Percentiles rank a stretch among this genome's conserved stretches.
These are phyloP conservation scores for Zasmidium cellare DNA, from an alignment of 2,329 filamentous ascomycete species.

Conservation along the genomic window DNA sequence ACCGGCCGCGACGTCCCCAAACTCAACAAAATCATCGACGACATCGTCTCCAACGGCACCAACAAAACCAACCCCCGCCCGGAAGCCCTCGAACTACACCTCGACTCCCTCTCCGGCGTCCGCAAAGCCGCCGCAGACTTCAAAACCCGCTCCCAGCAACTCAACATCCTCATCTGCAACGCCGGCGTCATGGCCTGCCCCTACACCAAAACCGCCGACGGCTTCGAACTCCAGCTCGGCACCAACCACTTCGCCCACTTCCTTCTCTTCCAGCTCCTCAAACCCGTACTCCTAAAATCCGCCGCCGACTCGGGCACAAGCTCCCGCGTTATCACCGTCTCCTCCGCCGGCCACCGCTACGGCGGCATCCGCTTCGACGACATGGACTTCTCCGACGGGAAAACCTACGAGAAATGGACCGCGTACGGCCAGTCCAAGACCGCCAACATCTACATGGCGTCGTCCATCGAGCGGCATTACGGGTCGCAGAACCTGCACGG, in stretches of 20 bases:
- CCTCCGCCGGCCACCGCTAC: constrained; percentile 45
- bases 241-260: constrained; percentile 54
- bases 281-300: constrained; percentile 41
- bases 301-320: constrained; percentile 41
- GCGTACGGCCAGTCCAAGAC: constrained; percentile 54
- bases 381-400: constrained; percentile 36
- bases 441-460: constrained; percentile 54
- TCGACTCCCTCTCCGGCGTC: constrained; percentile 36
- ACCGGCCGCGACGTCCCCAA: constrained; percentile 47
- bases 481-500: constrained; percentile 47
- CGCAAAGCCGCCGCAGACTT: constrained; percentile 36
- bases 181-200: constrained; percentile 43
- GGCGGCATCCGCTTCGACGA: constrained; percentile 40
- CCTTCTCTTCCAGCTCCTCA: constrained; percentile 54
- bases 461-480: constrained; percentile 53
- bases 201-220: constrained; percentile 39
- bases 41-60: constrained; percentile 26
- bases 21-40: constrained; percentile 34
- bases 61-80: constrained; percentile 22
- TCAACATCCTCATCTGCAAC: constrained; percentile 38
- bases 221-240: constrained; percentile 51
- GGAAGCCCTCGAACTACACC: constrained; percentile 29
- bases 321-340: constrained; percentile 50
- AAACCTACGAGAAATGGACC: constrained; percentile 36
- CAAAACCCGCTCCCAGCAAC: constrained; percentile 33